phyloP scores from a whole-genome alignment of 2,329 filamentous ascomycete species.

The Pestalotiopsis sp. region DNA sequence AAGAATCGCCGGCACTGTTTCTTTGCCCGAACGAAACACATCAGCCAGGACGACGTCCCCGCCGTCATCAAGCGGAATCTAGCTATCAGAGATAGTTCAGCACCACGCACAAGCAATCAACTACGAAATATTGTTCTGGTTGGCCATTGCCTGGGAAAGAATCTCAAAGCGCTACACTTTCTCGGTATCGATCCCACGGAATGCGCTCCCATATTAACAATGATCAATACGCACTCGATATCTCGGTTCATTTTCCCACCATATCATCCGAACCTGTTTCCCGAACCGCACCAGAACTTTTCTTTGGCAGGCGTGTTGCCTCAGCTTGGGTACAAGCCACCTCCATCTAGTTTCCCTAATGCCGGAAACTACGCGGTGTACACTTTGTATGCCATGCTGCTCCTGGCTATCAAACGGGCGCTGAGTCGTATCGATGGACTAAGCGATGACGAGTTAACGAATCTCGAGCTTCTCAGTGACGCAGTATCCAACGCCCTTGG shows the following conservation, averaged over 20 bases:
- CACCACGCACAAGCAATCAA: neutral
- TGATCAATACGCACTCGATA: neutral
- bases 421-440: neutral
- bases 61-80: neutral
- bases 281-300: constrained; percentile 1
- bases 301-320: constrained; percentile 1
- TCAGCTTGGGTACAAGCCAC: neutral
- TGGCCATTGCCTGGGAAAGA: neutral
- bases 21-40: neutral
- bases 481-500: neutral
- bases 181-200: neutral
- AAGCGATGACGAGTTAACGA: neutral
- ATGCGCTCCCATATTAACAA: neutral
- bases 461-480: neutral
- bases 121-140: constrained; percentile 3
- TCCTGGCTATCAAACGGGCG: neutral
- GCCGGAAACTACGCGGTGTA: constrained; percentile 4
- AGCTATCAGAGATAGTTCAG: neutral
- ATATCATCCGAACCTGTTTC: neutral
- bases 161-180: neutral
- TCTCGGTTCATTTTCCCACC: neutral
- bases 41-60: neutral
- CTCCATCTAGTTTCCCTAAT: neutral
- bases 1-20: neutral
- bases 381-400: constrained; percentile 8